Percentiles rank a stretch among this genome's conserved stretches.
These are phyloP conservation scores for Penicillium cataractarum DNA, from an alignment of 495 filamentous ascomycete species.

Conservation along the genomic window DNA sequence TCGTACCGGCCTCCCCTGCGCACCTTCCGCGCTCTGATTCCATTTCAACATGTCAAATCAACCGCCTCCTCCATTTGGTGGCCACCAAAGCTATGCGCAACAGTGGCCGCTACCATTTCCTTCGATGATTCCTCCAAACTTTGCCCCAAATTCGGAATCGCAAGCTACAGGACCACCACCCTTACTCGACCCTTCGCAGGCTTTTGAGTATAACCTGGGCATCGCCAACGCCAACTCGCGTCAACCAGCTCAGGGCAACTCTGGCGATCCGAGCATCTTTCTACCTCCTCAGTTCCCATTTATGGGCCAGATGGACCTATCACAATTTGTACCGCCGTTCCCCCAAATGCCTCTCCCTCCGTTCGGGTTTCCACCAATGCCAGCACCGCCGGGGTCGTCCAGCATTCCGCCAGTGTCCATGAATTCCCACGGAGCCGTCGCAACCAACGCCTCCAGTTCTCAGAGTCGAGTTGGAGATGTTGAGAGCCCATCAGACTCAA, in stretches of 20 bases:
- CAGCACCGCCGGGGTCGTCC: conserved; percentile 24
- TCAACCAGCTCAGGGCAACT: conserved; percentile 29
- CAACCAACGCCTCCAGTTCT: conserved; percentile 9
- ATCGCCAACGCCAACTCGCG: conserved; percentile 34
- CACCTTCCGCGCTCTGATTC: background rate
- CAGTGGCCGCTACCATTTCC: conserved; percentile 41
- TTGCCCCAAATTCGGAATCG: conserved; percentile 27
- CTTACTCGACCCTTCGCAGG: conserved; percentile 8
- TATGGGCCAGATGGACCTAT: conserved; percentile 31
- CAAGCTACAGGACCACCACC: conserved; percentile 14
- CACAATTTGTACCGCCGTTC: conserved; percentile 32
- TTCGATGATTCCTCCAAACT: conserved; percentile 28
- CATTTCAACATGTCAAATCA: conserved; percentile 56
- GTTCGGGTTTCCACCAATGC: conserved; percentile 29
- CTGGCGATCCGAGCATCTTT: conserved; percentile 26
- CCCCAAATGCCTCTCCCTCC: conserved; percentile 33
- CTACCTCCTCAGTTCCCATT: conserved; percentile 40
- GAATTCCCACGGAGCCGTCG: background rate
- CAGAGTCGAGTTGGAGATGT: conserved; percentile 6
- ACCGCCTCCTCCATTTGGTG: conserved; percentile 56
- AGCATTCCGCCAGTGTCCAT: conserved; percentile 11
- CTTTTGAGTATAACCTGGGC: conserved; percentile 29
- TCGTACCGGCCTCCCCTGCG: background rate
- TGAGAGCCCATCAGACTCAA: conserved; percentile 16
- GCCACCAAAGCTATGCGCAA: conserved; percentile 34